These are phyloP conservation scores for Boletus semigastroideus DNA, from an alignment of 1,284 basidiomycete genomes.

Conservation along the genomic window DNA sequence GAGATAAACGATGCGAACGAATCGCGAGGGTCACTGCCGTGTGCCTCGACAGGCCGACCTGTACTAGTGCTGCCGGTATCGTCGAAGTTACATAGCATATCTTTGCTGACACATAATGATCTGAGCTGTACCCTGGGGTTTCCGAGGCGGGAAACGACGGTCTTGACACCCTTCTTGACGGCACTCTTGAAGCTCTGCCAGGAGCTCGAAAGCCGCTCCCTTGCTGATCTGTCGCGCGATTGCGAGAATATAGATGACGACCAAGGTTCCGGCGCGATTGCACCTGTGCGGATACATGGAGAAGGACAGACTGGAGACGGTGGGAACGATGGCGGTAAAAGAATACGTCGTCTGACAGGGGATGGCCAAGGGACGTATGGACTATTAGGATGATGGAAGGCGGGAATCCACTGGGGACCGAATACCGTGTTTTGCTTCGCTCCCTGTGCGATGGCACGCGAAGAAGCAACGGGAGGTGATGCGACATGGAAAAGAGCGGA, in stretches of 20 bases:
- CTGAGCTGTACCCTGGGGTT: slow-evolving; percentile 15
- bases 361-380: slow-evolving; percentile 48
- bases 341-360: slow-evolving; percentile 37
- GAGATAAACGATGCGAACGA: slow-evolving; percentile 32
- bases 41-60: background rate
- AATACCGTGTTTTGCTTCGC: slow-evolving; percentile 22
- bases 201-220: slow-evolving; percentile 30
- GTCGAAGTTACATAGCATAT: slow-evolving; percentile 13
- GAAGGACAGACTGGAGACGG: slow-evolving; percentile 30
- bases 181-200: slow-evolving; percentile 31
- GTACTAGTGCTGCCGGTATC: slow-evolving; percentile 4
- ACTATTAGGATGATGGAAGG: slow-evolving; percentile 46
- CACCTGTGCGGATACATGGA: slow-evolving; percentile 36
- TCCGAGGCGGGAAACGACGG: slow-evolving; percentile 19
- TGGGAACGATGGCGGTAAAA: slow-evolving; percentile 29
- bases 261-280: slow-evolving; percentile 41
- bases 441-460: slow-evolving; percentile 12
- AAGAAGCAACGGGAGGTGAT: slow-evolving; percentile 18
- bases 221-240: slow-evolving; percentile 19
- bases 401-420: slow-evolving; percentile 36
- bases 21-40: slow-evolving; percentile 4
- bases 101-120: slow-evolving; percentile 6
- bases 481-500: slow-evolving; percentile 19
- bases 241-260: slow-evolving; percentile 25
- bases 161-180: slow-evolving; percentile 24